phyloP scores from a whole-genome alignment of 495 filamentous ascomycete species.

The Tuber melanosporum region DNA sequence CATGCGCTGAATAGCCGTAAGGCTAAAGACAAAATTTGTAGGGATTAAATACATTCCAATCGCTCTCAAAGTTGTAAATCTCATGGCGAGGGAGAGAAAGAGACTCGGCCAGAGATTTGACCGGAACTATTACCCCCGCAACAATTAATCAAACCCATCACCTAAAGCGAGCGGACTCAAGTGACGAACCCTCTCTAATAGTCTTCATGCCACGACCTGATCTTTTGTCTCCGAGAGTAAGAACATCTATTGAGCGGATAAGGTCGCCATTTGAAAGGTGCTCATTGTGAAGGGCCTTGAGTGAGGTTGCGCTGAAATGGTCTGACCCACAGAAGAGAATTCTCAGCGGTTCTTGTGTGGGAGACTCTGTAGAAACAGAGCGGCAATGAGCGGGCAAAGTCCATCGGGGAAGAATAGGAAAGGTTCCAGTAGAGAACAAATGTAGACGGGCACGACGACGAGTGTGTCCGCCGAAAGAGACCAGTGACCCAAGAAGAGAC shows the following conservation, averaged over 20 bases:
- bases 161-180: slow-evolving; percentile 10
- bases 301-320: slow-evolving; percentile 74
- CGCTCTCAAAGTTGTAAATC: slow-evolving; percentile 63
- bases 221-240: slow-evolving; percentile 69
- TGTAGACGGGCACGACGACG: background rate
- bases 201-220: slow-evolving; percentile 65
- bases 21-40: background rate
- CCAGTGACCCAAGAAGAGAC: background rate
- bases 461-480: background rate
- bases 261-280: slow-evolving; percentile 49
- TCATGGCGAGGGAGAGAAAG: slow-evolving; percentile 64
- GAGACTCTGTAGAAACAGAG: slow-evolving; percentile 11
- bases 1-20: background rate
- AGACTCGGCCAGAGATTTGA: slow-evolving; percentile 58
- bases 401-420: background rate
- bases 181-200: slow-evolving; percentile 59
- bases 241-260: slow-evolving; percentile 79
- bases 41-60: slow-evolving; percentile 60
- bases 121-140: slow-evolving; percentile 55
- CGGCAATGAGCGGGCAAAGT: slow-evolving; percentile 12
- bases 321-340: slow-evolving; percentile 96
- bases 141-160: slow-evolving; percentile 12
- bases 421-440: background rate
- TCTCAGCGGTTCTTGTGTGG: slow-evolving; percentile 53
- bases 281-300: slow-evolving; percentile 63